A percentile compares a stretch with the other conserved stretches of the same genome.
Conservation (phyloP, 1,284 basidiomycete species). For the Moesziomyces aphidis region DNA sequence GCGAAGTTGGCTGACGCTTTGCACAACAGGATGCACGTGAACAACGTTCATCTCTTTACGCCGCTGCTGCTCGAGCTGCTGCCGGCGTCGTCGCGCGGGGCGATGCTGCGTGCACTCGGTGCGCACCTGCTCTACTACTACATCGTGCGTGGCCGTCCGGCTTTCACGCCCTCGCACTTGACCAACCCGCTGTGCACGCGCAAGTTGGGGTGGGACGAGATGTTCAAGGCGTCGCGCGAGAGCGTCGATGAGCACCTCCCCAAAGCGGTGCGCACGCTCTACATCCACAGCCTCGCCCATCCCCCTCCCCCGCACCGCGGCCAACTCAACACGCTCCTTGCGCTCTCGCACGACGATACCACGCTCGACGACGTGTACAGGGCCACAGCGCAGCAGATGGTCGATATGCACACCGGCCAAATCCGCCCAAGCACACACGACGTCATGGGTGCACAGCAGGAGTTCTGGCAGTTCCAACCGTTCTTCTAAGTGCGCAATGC, state of each 20-base stretch:
- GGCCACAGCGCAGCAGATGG: slow-evolving; percentile 17
- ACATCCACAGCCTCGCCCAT: slow-evolving; percentile 11
- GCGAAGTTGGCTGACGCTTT: background rate
- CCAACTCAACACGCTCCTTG: background rate
- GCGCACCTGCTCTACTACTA: slow-evolving; percentile 29
- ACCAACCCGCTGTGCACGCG: background rate
- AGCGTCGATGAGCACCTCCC: slow-evolving; percentile 41
- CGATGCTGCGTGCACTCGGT: slow-evolving; percentile 18
- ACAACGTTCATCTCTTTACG: slow-evolving; percentile 48
- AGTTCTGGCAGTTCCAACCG: slow-evolving; percentile 32
- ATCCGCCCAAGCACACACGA: slow-evolving; percentile 8
- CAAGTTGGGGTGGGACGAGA: slow-evolving; percentile 6
- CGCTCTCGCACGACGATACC: background rate
- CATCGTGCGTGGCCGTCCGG: slow-evolving; percentile 29
- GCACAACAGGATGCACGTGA: slow-evolving; percentile 31
- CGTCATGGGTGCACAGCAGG: slow-evolving; percentile 14
- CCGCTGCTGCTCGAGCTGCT: slow-evolving; percentile 10
- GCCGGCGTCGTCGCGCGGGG: background rate
- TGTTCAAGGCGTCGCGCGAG: slow-evolving; percentile 7
- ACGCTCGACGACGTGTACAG: slow-evolving; percentile 6
- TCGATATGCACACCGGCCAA: slow-evolving; percentile 16
- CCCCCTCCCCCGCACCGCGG: background rate
- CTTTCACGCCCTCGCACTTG: slow-evolving; percentile 6
- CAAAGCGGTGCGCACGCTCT: slow-evolving; percentile 32
- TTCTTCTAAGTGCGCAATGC: slow-evolving; percentile 8